Percentiles rank a stretch among this genome's conserved stretches.
phyloP scores from a whole-genome alignment of 1,284 basidiomycete genomes.

The Phellinidium pouzarii region DNA sequence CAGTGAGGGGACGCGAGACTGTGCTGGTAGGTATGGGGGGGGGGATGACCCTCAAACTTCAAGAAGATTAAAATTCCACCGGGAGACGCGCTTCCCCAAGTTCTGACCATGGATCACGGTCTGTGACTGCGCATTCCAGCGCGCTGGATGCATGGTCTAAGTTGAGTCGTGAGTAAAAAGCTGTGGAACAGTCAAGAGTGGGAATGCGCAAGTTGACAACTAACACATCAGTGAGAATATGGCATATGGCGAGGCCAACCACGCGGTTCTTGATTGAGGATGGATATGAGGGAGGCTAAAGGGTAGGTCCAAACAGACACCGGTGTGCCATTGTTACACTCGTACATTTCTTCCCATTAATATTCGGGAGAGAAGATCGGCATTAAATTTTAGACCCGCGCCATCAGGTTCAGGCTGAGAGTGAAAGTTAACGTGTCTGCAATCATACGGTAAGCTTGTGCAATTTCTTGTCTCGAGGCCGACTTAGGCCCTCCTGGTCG shows the following conservation, averaged over 20 bases:
- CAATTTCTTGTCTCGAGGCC: neutral
- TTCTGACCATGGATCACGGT: neutral
- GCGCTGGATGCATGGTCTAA: no score
- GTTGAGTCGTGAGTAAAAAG: neutral
- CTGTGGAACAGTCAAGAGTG: neutral
- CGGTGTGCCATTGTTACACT: neutral
- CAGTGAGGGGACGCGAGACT: no score
- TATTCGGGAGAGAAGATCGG: no score
- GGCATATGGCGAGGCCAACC: neutral
- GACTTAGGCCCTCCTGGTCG: neutral
- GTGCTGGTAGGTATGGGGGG: no score
- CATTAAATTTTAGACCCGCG: no score
- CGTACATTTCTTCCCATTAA: neutral
- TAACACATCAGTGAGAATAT: neutral
- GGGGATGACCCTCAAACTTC: neutral
- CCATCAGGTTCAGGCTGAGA: no score
- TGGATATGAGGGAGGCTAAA: neutral
- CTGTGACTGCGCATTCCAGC: neutral
- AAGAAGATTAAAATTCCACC: neutral
- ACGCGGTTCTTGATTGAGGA: conserved; percentile 1
- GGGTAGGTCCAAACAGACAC: neutral
- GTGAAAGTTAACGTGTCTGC: no score
- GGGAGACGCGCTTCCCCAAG: neutral
- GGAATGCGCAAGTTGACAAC: neutral
- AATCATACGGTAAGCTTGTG: neutral